Conservation (phyloP, 1,139 yeast species). For the Yamadazyma jaroonii region DNA sequence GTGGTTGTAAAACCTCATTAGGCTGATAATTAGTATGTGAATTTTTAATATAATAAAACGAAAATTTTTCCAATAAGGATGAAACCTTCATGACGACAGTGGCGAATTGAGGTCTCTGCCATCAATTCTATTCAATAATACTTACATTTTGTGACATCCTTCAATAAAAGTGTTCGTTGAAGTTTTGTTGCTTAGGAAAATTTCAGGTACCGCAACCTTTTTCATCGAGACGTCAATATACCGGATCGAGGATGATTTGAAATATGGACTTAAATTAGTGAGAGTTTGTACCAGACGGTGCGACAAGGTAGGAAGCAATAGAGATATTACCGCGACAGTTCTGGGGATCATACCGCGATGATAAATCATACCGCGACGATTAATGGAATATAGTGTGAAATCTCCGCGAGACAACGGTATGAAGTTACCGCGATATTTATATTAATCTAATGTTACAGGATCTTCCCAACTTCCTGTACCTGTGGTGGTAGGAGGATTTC, state of each 20-base stretch:
- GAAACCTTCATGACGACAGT: too few relatives aligned
- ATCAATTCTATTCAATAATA: background rate
- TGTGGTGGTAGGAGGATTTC: too few relatives aligned
- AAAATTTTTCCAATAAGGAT: too few relatives aligned
- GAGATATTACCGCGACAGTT: too few relatives aligned
- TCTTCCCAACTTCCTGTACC: conserved; percentile 42
- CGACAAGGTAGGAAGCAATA: too few relatives aligned
- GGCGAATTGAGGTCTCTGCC: background rate
- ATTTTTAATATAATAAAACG: background rate
- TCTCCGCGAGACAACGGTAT: too few relatives aligned
- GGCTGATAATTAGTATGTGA: conserved; percentile 20
- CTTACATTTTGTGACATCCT: conserved; percentile 8
- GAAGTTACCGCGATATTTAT: background rate
- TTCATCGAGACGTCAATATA: background rate
- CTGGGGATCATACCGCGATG: too few relatives aligned
- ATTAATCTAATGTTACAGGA: conserved; percentile 22
- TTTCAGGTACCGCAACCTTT: conserved; percentile 10
- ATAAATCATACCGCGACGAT: too few relatives aligned
- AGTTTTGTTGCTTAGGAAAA: conserved; percentile 5
- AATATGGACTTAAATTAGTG: too few relatives aligned
- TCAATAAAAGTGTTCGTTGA: background rate
- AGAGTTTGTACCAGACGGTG: too few relatives aligned
- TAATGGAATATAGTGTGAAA: too few relatives aligned
- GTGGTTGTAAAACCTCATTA: conserved; percentile 23
- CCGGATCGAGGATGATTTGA: too few relatives aligned